phyloP scores from a whole-genome alignment of 2,329 filamentous ascomycete genomes.

The Pseudogymnoascus sp. region DNA sequence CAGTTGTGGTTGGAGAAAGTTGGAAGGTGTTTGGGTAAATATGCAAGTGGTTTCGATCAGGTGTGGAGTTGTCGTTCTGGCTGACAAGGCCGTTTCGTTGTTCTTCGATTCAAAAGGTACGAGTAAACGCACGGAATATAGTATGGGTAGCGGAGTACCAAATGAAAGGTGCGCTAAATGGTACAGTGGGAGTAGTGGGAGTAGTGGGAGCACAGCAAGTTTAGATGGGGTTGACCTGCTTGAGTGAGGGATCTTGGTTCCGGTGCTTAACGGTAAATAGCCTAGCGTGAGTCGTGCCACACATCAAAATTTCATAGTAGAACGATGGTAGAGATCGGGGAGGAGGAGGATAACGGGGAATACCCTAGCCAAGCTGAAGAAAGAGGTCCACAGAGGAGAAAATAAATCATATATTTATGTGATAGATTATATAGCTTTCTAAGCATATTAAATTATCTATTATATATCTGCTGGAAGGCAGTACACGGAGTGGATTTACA shows the following conservation, averaged over 20 bases:
- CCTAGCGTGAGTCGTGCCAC: background rate
- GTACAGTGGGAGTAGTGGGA: background rate
- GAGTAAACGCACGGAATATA: background rate
- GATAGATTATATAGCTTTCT: background rate
- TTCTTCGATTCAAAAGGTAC: background rate
- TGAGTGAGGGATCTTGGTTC: slow-evolving; percentile 4
- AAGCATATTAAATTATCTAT: background rate
- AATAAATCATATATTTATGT: background rate
- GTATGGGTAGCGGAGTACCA: background rate
- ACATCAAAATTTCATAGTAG: background rate
- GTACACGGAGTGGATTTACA: background rate
- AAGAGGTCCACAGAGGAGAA: background rate
- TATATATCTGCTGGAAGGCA: background rate
- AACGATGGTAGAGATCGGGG: background rate
- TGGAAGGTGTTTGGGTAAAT: background rate
- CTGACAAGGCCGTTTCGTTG: background rate
- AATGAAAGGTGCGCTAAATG: background rate
- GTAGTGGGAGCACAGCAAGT: background rate
- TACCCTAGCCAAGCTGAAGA: background rate
- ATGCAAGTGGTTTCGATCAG: background rate
- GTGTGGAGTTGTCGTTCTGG: background rate
- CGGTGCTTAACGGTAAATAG: slow-evolving; percentile 1
- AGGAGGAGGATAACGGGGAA: background rate
- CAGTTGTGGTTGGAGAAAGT: background rate
- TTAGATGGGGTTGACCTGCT: background rate